A percentile compares a stretch with the other conserved stretches of the same genome.
phyloP scores from a whole-genome alignment of 2,329 filamentous ascomycete genomes.

The Fusarium tanahbumbuense region DNA sequence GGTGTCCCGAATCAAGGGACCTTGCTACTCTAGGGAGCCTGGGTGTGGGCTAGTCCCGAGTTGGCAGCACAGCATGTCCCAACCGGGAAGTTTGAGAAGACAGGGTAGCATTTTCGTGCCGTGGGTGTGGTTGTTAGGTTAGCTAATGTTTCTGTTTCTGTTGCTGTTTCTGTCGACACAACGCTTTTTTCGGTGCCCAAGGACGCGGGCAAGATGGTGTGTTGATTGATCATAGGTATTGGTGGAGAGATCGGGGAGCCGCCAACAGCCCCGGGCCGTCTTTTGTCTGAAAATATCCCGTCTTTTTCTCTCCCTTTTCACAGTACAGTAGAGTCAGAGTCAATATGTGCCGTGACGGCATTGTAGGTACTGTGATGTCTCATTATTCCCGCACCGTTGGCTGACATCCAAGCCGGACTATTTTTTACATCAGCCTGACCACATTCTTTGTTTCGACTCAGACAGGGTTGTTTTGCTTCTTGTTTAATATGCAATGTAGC shows the following conservation, averaged over 20 bases:
- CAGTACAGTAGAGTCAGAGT: neutral
- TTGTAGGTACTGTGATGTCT: too few species aligned
- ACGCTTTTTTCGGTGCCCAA: slow-evolving; percentile 27
- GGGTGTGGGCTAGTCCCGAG: slow-evolving; percentile 20
- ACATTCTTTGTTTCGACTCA: slow-evolving; percentile 10
- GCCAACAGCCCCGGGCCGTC: slow-evolving; percentile 20
- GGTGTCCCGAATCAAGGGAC: slow-evolving; percentile 31
- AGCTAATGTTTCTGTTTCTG: neutral
- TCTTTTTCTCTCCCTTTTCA: neutral
- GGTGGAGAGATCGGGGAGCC: slow-evolving; percentile 37
- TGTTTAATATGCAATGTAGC: neutral
- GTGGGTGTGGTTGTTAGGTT: slow-evolving; percentile 19
- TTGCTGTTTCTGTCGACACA: slow-evolving; percentile 28
- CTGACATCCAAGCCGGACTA: neutral
- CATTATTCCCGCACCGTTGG: neutral
- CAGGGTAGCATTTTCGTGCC: slow-evolving; percentile 30
- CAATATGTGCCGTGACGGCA: neutral
- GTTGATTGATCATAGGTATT: slow-evolving; percentile 5
- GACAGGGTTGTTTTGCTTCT: slow-evolving; percentile 9
- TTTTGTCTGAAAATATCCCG: neutral
- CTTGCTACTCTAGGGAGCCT: slow-evolving; percentile 12
- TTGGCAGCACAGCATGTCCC: slow-evolving; percentile 27
- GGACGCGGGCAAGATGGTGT: slow-evolving; percentile 22
- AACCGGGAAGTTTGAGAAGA: slow-evolving; percentile 31
- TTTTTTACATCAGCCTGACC: neutral